Evolutionary conservation across 768 basidiomycete genomes (phyloP).

Genomic region (Psilocybe cyanescens): DNA sequence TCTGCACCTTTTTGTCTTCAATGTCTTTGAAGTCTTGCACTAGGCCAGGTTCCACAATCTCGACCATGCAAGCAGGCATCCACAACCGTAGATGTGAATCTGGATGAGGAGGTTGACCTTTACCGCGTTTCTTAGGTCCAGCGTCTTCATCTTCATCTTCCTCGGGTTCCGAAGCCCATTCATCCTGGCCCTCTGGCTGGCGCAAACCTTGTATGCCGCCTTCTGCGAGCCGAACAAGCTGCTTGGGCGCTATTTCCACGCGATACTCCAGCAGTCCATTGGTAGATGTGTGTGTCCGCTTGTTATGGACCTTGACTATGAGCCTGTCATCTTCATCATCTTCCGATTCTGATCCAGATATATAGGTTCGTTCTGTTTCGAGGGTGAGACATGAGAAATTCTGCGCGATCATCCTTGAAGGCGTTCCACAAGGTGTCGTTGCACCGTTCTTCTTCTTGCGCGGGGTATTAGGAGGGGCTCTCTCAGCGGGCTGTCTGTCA

Average conservation of each 20-base stretch:
- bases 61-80: slow-evolving; percentile 84
- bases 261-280: slow-evolving; percentile 80
- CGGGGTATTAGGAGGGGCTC: slow-evolving; percentile 39
- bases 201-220: slow-evolving; percentile 69
- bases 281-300: slow-evolving; percentile 70
- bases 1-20: slow-evolving; percentile 49
- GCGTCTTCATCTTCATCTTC: slow-evolving; percentile 52
- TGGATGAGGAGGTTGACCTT: slow-evolving; percentile 50
- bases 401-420: slow-evolving; percentile 57
- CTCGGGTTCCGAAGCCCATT: slow-evolving; percentile 51
- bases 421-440: slow-evolving; percentile 42
- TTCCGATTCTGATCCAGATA: slow-evolving; percentile 31
- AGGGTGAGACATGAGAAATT: slow-evolving; percentile 53
- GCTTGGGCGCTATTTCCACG: slow-evolving; percentile 70
- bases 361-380: slow-evolving; percentile 23
- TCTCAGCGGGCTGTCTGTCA: slow-evolving; percentile 11
- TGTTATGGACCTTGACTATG: slow-evolving; percentile 68
- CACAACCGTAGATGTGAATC: slow-evolving; percentile 68
- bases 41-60: slow-evolving; percentile 65
- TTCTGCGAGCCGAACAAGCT: slow-evolving; percentile 67
- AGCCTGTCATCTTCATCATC: slow-evolving; percentile 45
- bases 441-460: slow-evolving; percentile 33
- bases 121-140: slow-evolving; percentile 36
- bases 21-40: slow-evolving; percentile 62
- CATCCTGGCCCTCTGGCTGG: slow-evolving; percentile 45